Conservation (phyloP, 306 rosid species). For the Cucurbita ficifolia region DNA sequence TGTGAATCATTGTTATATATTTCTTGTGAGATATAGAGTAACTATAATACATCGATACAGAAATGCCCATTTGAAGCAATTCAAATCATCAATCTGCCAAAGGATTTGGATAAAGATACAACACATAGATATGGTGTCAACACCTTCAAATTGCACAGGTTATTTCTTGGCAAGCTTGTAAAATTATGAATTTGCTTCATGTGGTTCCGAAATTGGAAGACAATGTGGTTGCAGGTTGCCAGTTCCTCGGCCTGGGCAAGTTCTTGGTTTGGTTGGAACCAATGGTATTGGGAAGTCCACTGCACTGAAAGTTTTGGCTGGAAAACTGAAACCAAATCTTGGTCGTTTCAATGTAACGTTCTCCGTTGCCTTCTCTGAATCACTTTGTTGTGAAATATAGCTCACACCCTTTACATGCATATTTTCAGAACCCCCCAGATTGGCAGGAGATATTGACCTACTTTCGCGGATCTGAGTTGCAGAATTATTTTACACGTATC, state of each 20-base stretch:
- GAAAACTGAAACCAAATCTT: slow-evolving; percentile 79
- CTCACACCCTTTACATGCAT: neutral
- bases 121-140: slow-evolving; percentile 93
- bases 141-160: slow-evolving; percentile 95
- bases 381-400: neutral
- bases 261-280: slow-evolving; percentile 92
- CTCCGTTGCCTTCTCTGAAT: neutral
- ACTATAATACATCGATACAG: slow-evolving; percentile 21
- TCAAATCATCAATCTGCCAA: slow-evolving; percentile 86
- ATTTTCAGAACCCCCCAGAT: slow-evolving; percentile 79
- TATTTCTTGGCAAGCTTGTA: slow-evolving; percentile 2
- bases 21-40: neutral
- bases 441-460: slow-evolving; percentile 95
- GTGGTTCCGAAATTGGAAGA: slow-evolving; percentile 8
- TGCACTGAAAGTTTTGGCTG: slow-evolving; percentile 94
- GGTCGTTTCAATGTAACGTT: slow-evolving; percentile 79
- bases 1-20: neutral
- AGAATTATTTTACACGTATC: slow-evolving; percentile 86
- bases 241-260: slow-evolving; percentile 95
- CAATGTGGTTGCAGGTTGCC: slow-evolving; percentile 52
- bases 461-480: slow-evolving; percentile 93
- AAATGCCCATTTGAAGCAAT: slow-evolving; percentile 98
- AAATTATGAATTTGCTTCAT: neutral
- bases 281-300: slow-evolving; percentile 98
- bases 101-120: slow-evolving; percentile 79